phyloP scores from a whole-genome alignment of 1,139 yeast genomes.

The Hanseniaspora uvarum region DNA sequence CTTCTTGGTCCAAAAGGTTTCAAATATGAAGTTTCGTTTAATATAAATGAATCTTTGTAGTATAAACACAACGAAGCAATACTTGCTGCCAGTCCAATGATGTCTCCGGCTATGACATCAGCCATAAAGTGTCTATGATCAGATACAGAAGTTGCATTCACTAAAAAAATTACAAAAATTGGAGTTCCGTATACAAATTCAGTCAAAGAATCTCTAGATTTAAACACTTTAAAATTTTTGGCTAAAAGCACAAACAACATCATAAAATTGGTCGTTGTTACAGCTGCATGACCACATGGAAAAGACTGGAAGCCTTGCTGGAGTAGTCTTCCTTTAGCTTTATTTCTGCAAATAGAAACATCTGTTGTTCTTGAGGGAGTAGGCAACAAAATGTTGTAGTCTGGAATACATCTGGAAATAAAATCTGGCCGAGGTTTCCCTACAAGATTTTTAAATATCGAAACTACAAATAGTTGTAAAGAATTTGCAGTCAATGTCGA shows the following conservation, averaged over 20 bases:
- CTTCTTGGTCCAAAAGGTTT: slow-evolving; percentile 4
- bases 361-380: neutral
- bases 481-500: slow-evolving; percentile 5
- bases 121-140: slow-evolving; percentile 5
- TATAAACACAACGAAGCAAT: neutral
- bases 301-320: slow-evolving; percentile 5
- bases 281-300: slow-evolving; percentile 12
- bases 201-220: neutral
- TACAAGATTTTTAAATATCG: neutral
- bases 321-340: neutral
- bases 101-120: neutral
- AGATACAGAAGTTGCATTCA: slow-evolving; percentile 4
- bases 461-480: slow-evolving; percentile 4
- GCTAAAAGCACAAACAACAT: slow-evolving; percentile 2
- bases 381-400: neutral
- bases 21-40: neutral
- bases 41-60: neutral
- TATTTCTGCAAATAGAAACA: slow-evolving; percentile 1
- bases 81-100: neutral
- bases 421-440: slow-evolving; percentile 11
- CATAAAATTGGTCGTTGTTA: neutral
- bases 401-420: slow-evolving; percentile 3
- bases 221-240: neutral
- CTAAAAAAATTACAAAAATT: neutral
- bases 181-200: neutral